Base-by-base conservation (phyloP, 108 stramenopile species). In the Cyclotella cryptica region DNA sequence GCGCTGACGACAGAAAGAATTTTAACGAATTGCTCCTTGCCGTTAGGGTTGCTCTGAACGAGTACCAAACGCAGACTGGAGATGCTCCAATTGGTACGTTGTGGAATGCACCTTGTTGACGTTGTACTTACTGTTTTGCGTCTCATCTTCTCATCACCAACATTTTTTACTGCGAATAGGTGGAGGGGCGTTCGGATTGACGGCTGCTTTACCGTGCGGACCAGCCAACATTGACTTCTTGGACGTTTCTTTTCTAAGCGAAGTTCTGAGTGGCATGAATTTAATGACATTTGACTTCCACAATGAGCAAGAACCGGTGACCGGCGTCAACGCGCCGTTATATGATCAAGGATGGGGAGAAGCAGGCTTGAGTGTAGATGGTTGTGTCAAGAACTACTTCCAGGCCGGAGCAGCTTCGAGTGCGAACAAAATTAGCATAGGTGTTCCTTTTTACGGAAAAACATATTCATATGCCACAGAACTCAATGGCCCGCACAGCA, bases 251-350 rank as follows among this genome's bases (percentile, higher is more conserved):
- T 68, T 68, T 64, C n/a, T 79, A 19, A 39, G 45, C 15, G 30
- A 71, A 68, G 78, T 79, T 24, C 47, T 79, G 53, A 64, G 45
- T 60, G 78, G 67, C 29, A 41, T 79, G 60, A 71, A 53, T 43
- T 66, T 79, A 24, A 79, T 79, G 78, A 46, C 78, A 21, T 79
- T 68, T 79, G 78, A 79, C 46, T 72, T 79, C 57, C 78, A 79
- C 42, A 68, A 68, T 52, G 70, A 66, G 44, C 24, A 43, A 53
- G 75, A 76, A 1, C 67, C 67, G 3, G 22, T 76, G 27, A 79
- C 78, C 3, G 58, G 59, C 41, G 68, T 62, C 14, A 67, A 78
- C 47, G 29, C 82, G 10, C 82, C 82, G 22, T 35, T 83, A 12
- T 74, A 60, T 53, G 66, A 83, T 60, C 82, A 83, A 61, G 78